These are phyloP conservation scores for Triticum urartu DNA, from an alignment of 176 grass and related monocot genomes.

Conservation along the genomic window DNA sequence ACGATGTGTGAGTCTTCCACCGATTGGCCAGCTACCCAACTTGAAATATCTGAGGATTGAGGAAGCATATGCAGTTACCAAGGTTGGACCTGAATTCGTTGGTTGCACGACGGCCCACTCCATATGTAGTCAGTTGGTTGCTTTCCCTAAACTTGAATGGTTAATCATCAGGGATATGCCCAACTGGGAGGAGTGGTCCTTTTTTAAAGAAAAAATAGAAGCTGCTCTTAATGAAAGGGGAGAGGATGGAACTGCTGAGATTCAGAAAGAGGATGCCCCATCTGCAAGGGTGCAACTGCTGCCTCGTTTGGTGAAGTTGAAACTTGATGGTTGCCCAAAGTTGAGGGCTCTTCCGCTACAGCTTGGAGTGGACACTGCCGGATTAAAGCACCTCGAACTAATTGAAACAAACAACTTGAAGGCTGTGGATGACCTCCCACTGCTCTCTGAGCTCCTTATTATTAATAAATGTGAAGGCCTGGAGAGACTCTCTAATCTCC, in stretches of 20 bases:
- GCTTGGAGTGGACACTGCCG: not conserved
- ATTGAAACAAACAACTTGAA: not conserved
- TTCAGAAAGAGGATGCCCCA: not conserved
- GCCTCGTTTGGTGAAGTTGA: not conserved
- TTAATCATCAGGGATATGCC: constrained; percentile 11
- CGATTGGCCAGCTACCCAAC: not conserved
- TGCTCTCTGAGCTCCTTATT: not conserved
- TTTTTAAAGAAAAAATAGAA: not conserved
- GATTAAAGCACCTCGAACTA: not conserved
- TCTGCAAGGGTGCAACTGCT: not conserved
- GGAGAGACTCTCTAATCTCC: constrained; percentile 28
- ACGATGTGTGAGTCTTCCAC: not conserved
- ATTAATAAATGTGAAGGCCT: not conserved
- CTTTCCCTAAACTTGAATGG: constrained; percentile 32
- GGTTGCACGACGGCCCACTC: not conserved
- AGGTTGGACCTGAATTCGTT: not conserved
- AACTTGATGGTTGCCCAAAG: constrained; percentile 1
- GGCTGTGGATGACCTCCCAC: not conserved
- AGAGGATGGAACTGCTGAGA: not conserved
- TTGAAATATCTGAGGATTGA: not conserved
- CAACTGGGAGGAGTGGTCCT: constrained; percentile 44
- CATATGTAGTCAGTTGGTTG: not conserved
- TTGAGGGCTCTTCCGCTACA: constrained; percentile 27
- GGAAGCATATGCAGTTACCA: not conserved
- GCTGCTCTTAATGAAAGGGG: not conserved